Base-by-base conservation (phyloP, 176 grass and related monocot species). In the Hyparrhenia diplandra region DNA sequence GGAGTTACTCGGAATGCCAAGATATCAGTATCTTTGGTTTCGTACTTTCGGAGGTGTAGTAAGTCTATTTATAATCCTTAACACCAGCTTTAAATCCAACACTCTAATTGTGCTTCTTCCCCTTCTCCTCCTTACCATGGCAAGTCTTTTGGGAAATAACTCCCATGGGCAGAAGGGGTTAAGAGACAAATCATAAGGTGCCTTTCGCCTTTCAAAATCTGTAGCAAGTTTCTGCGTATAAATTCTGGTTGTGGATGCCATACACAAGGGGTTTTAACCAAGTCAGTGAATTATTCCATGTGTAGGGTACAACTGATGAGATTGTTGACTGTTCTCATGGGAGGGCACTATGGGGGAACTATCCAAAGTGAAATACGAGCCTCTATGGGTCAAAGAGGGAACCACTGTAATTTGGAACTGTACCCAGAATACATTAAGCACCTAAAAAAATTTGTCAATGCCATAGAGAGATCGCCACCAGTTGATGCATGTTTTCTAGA, bases 281-380 rank as follows among this genome's bases (percentile, higher is more conserved):
- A 42, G 13, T 45, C 34, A 49, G 4, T 62, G 25, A 80, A 76
- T 8, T 64, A 59, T 64, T 5, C 52, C 60, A 35, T 85, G 37
- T 87, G 64, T 66, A 99, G 96, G 96, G 96, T 37, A 91, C 87
- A 80, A 83, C 92, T 43, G 96, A 99, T 71, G 96, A 99, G 16
- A 92, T 99, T 27, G 96, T 99, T 4, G 90, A 99, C 76, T 95
- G 92, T 36, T 90, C 88, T 27, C 96, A 99, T 82, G 96, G 96
- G 39, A 91, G 92, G 89, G 75, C 85, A 74, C 76, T 99, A 36
- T 99, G 90, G 88, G n/a, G n/a, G 96, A 99, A 67, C 90, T 85
- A 14, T 88, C 92, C n/a, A 90, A 95, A 85, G 96, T 95, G 75
- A 99, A 99, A 76, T 99, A 95, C 65, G 96, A 99, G 39, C 96